Conservation (phyloP, 2,329 filamentous ascomycete genomes). For the Pseudogymnoascus sp. region DNA sequence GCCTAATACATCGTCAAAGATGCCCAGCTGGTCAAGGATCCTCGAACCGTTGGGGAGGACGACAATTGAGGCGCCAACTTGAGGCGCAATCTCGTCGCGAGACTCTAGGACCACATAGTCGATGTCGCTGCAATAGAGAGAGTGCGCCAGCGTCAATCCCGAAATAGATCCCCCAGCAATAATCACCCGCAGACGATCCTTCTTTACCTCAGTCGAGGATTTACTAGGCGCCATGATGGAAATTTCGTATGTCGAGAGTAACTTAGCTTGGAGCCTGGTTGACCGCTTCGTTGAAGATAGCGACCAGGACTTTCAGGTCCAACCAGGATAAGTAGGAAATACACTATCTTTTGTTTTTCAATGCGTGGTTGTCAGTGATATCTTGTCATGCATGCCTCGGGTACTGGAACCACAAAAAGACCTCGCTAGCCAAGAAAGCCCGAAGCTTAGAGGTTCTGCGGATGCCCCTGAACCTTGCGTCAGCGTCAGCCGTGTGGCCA, state of each 20-base stretch:
- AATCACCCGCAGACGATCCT: constrained; percentile 26
- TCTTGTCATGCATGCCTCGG: background rate
- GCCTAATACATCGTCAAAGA: constrained; percentile 19
- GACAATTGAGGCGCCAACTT: constrained; percentile 40
- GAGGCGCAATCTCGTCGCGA: constrained; percentile 33
- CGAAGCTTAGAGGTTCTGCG: background rate
- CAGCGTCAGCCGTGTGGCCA: background rate
- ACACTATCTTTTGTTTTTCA: background rate
- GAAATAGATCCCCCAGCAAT: constrained; percentile 42
- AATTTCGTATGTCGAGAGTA: background rate
- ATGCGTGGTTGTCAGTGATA: background rate
- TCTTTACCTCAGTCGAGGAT: background rate
- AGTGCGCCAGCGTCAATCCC: constrained; percentile 38
- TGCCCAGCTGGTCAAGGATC: constrained; percentile 43
- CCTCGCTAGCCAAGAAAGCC: background rate
- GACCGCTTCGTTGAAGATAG: background rate
- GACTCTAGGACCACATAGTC: constrained; percentile 42
- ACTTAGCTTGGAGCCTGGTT: background rate
- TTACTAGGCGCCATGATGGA: background rate
- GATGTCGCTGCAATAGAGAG: constrained; percentile 36
- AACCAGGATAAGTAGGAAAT: background rate
- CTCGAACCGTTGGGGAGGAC: constrained; percentile 34
- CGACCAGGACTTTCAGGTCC: background rate
- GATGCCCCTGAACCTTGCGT: background rate
- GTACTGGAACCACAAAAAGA: background rate